phyloP scores from a whole-genome alignment of 441 rosid species.

The Pelargonium cotyledonis region DNA sequence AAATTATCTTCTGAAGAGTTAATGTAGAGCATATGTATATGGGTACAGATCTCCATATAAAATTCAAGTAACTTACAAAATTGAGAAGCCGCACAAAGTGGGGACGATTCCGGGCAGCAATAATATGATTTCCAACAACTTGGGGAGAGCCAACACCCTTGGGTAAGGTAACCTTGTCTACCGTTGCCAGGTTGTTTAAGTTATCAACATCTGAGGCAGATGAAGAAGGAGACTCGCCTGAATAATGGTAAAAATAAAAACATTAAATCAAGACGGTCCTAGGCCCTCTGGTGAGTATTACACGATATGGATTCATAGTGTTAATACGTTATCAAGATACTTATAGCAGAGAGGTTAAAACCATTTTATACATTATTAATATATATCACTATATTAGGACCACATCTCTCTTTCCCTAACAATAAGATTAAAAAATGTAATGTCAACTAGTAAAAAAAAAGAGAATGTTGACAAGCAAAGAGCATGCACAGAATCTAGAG shows the following conservation, averaged over 20 bases:
- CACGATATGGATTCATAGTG: background rate
- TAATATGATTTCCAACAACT: slow-evolving; percentile 56
- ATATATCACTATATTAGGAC: background rate
- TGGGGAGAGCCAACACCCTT: slow-evolving; percentile 69
- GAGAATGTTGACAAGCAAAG: background rate
- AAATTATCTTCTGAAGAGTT: background rate
- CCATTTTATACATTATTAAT: slow-evolving; percentile 1
- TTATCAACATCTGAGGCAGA: slow-evolving; percentile 97
- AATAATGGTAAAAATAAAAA: slow-evolving; percentile 22
- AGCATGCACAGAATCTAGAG: background rate
- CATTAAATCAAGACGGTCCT: slow-evolving; percentile 15
- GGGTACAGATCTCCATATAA: slow-evolving; percentile 6
- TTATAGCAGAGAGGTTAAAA: background rate
- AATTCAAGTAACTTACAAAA: slow-evolving; percentile 62
- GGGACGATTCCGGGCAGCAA: slow-evolving; percentile 58
- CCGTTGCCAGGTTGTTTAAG: slow-evolving; percentile 63
- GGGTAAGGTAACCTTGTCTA: slow-evolving; percentile 54
- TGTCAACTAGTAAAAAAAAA: background rate
- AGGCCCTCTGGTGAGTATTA: background rate
- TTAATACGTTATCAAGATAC: background rate
- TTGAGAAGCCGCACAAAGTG: slow-evolving; percentile 53
- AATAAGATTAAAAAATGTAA: background rate
- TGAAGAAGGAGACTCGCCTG: slow-evolving; percentile 99
- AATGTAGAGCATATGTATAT: background rate
- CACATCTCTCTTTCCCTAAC: background rate